Base-by-base conservation (phyloP, 2,329 filamentous ascomycete species). In the Xylariaceae sp. region DNA sequence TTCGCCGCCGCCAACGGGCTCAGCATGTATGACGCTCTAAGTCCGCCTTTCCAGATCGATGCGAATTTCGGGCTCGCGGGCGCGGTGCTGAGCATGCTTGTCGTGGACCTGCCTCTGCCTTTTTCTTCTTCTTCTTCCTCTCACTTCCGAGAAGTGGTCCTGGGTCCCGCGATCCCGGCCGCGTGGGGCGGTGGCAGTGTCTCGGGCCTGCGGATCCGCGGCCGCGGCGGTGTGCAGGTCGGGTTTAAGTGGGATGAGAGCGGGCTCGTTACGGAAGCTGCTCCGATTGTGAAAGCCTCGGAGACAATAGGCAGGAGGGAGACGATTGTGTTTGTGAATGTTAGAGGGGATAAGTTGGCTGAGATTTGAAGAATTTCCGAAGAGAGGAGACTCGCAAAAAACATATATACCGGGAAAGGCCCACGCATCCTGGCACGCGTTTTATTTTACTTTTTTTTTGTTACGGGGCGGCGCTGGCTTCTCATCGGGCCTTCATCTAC, bases 21-120 rank as follows among this genome's bases (percentile, higher is more conserved):
- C 19, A 68, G 63, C 29, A 73, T 76, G 66, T 78, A 77, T 49
- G 56, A 47, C 7, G 70, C 61, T 0, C 52, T 57, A 8, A 55
- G 62, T 5, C 55, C 57, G 32, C 71, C 74, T 1, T 78, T 78
- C 46, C 74, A 78, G 58, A 76, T 78, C 40, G 74, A 78, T 51
- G 75, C 73, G 5, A 78, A 78, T 50, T 77, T 74, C 44, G 74
- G 73, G 1, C 54, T 67, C 15, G 62, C 61, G 3, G 74, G 70
- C 0, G 71, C 69, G 0, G 61, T 74, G 36, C 43, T 76, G 38
- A 61, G 63, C 41, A 70, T 76, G 70, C 51, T 76, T 28, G 62
- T 73, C 33, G 64, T 74, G n/a, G 69, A 76, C 53, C 36, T 73
- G 28, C 64, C 67, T 0, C 45, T 57, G 6, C 23, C 54, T 9